Percentiles rank a stretch among this genome's conserved stretches.
Evolutionary conservation across 1,139 yeast species (phyloP).

Genomic region (Candida sanyaensis): DNA sequence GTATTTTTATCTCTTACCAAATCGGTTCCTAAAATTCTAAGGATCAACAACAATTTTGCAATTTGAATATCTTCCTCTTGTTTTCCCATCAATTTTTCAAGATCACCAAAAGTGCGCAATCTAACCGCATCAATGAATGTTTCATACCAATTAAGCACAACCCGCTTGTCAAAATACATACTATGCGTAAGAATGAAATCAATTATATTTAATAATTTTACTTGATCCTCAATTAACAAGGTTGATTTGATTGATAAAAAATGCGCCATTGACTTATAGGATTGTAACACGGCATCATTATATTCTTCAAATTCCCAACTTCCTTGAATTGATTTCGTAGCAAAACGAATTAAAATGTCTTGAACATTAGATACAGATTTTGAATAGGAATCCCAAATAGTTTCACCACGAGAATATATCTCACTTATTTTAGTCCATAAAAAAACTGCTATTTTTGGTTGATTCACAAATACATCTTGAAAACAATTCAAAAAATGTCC

Average conservation of each 20-base stretch:
- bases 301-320: constrained; percentile 30
- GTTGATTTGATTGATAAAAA: constrained; percentile 53
- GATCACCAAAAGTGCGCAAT: constrained; percentile 51
- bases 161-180: constrained; percentile 37
- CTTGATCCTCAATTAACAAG: constrained; percentile 58
- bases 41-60: constrained; percentile 59
- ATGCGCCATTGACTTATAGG: constrained; percentile 41
- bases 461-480: constrained; percentile 27
- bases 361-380: constrained; percentile 65
- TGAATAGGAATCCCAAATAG: constrained; percentile 63
- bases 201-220: constrained; percentile 55
- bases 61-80: constrained; percentile 56
- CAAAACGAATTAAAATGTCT: constrained; percentile 49
- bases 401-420: constrained; percentile 50
- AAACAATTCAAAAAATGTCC: constrained; percentile 56
- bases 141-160: constrained; percentile 40
- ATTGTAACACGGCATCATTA: constrained; percentile 28
- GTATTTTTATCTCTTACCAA: constrained; percentile 37
- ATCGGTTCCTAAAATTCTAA: constrained; percentile 55
- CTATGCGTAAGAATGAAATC: constrained; percentile 54
- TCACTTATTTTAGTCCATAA: constrained; percentile 48
- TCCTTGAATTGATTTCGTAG: constrained; percentile 30
- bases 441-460: constrained; percentile 55
- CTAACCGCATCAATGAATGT: constrained; percentile 54
- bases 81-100: constrained; percentile 30